A percentile compares a stretch with the other conserved stretches of the same genome.
These are phyloP conservation scores for Limonium bicolor DNA, from an alignment of 148 eudicot genomes.

Conservation along the genomic window DNA sequence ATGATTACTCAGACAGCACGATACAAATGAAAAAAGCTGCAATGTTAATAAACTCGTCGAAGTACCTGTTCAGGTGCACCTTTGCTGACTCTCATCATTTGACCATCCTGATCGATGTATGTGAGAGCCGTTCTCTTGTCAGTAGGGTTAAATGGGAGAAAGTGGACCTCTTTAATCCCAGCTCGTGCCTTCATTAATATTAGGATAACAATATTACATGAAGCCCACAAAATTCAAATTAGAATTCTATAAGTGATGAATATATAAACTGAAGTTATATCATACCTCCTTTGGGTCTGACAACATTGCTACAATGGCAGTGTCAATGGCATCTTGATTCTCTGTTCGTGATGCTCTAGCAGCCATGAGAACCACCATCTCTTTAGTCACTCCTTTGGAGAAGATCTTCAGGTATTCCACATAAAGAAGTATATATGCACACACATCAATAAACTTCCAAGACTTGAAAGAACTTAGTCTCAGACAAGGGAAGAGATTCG, in stretches of 20 bases:
- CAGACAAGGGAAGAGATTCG: too few species aligned
- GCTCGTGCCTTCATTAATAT: constrained; percentile 53
- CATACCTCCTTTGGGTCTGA: constrained; percentile 40
- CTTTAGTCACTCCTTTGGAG: constrained; percentile 30
- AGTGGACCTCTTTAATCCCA: constrained; percentile 41
- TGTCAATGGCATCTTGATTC: constrained; percentile 52
- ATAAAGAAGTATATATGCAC: too few species aligned
- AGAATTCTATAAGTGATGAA: neutral
- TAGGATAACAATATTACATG: neutral
- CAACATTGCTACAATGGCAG: constrained; percentile 41
- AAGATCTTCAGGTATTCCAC: constrained; percentile 30
- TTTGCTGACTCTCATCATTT: constrained; percentile 42
- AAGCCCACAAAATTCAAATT: neutral
- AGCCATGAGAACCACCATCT: constrained; percentile 46
- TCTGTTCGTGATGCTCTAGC: constrained; percentile 57
- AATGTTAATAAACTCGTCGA: neutral
- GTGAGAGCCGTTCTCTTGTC: constrained; percentile 51
- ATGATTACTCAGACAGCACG: too few species aligned
- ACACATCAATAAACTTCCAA: too few species aligned
- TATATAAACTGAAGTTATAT: neutral
- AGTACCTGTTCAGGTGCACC: constrained; percentile 38
- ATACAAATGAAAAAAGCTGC: neutral
- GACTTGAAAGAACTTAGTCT: too few species aligned
- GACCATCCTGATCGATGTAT: constrained; percentile 30
- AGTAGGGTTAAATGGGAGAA: constrained; percentile 43